Percentiles rank a stretch among this genome's conserved stretches.
Conservation (phyloP, 495 filamentous ascomycete species). For the Tuber aestivum region DNA sequence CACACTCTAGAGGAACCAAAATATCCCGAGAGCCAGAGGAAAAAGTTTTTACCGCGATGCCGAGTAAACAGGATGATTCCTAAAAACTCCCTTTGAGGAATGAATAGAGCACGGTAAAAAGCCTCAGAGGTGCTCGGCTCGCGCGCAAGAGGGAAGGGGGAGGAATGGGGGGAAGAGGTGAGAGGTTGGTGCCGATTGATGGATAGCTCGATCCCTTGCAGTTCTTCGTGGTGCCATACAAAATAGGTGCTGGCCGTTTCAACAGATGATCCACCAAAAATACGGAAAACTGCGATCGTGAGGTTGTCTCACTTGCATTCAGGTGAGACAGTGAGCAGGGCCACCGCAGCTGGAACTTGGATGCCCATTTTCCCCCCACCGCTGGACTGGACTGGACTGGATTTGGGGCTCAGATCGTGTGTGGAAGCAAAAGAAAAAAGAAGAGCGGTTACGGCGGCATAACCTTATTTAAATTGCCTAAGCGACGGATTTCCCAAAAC, state of each 20-base stretch:
- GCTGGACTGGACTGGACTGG: not conserved
- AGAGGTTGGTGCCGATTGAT: not conserved
- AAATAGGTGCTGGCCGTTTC: not conserved
- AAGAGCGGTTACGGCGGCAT: not conserved
- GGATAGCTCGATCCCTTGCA: not conserved
- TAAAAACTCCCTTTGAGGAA: not conserved
- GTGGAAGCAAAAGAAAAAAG: not conserved
- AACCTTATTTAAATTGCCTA: constrained; percentile 5
- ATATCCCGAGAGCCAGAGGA: not conserved
- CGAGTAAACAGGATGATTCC: constrained; percentile 1
- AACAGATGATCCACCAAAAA: not conserved
- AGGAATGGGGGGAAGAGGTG: not conserved
- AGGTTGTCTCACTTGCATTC: not conserved
- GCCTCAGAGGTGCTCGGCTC: not conserved
- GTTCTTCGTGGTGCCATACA: not conserved
- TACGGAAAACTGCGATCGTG: not conserved
- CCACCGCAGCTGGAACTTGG: not conserved
- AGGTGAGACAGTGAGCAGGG: not conserved
- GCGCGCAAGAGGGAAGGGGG: not conserved
- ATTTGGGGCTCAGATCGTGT: not conserved
- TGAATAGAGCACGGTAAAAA: not conserved
- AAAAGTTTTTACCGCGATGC: not conserved
- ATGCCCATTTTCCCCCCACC: not conserved
- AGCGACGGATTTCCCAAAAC: constrained; percentile 2
- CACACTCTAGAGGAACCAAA: not conserved